Evolutionary conservation across 768 basidiomycete species (phyloP).

Genomic region (Boletus rufocinnamomeus): DNA sequence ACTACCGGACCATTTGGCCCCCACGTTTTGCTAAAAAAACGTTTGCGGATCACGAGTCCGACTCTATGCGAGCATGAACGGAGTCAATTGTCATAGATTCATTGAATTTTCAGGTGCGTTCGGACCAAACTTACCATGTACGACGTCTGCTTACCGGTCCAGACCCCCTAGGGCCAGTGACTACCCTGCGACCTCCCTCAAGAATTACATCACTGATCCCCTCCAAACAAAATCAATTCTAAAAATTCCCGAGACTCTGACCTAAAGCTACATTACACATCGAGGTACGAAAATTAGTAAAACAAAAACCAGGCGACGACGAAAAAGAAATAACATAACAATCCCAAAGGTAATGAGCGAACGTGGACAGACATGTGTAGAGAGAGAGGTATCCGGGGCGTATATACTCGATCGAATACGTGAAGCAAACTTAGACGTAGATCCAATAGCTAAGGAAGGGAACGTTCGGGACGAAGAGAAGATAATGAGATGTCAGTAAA

Average conservation of each 20-base stretch:
- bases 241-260: not conserved
- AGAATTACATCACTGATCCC: not conserved
- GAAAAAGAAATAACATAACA: not conserved
- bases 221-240: not conserved
- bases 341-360: not conserved
- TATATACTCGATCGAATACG: not conserved
- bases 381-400: conserved; percentile 11
- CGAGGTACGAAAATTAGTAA: not conserved
- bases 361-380: not conserved
- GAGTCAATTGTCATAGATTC: too few species aligned
- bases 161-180: not conserved
- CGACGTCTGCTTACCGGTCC: too few species aligned
- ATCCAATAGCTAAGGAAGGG: not conserved
- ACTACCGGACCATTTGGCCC: too few species aligned
- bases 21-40: too few species aligned
- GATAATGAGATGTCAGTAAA: not conserved
- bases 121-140: too few species aligned
- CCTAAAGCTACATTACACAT: conserved; percentile 10
- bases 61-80: too few species aligned
- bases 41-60: too few species aligned
- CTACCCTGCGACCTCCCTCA: too few species aligned
- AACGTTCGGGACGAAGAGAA: not conserved
- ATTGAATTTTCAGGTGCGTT: too few species aligned
- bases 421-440: not conserved
- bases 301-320: not conserved